These are phyloP conservation scores for Coleophoma eucalyptorum DNA, from an alignment of 2,329 filamentous ascomycete genomes.

Conservation along the genomic window DNA sequence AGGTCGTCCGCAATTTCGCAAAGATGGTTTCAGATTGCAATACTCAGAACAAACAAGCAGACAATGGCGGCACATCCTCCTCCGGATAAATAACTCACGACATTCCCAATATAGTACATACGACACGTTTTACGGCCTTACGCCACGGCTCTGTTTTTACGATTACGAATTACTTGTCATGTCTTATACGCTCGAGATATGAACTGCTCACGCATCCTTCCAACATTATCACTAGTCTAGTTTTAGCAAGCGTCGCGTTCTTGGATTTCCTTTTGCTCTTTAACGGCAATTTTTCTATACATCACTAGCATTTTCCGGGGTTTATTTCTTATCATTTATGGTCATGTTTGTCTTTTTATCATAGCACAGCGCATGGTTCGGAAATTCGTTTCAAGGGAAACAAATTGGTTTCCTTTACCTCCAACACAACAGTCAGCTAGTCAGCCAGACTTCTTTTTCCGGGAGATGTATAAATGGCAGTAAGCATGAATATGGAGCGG, in stretches of 20 bases:
- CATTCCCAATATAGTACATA: background rate
- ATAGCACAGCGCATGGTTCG: too few species aligned
- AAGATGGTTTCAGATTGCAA: slow-evolving; percentile 81
- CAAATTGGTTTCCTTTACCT: too few species aligned
- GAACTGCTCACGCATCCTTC: slow-evolving; percentile 45
- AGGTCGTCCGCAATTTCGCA: slow-evolving; percentile 89
- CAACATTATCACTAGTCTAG: slow-evolving; percentile 23
- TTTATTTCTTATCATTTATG: background rate
- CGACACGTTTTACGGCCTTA: background rate
- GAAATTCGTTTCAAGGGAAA: too few species aligned
- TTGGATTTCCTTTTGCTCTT: background rate
- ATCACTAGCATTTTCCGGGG: background rate
- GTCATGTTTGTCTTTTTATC: background rate
- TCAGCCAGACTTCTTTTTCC: background rate
- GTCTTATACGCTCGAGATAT: slow-evolving; percentile 33
- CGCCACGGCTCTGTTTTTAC: background rate
- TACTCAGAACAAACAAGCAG: slow-evolving; percentile 25
- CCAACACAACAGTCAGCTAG: too few species aligned
- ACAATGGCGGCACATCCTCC: slow-evolving; percentile 17
- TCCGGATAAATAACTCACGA: slow-evolving; percentile 10
- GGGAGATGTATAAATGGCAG: background rate
- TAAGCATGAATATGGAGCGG: background rate
- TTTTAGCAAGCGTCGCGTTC: slow-evolving; percentile 15
- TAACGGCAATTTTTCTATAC: background rate
- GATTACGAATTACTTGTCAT: background rate